Evolutionary conservation across 148 eudicot species (phyloP).

Genomic region (Euryodendron excelsum): DNA sequence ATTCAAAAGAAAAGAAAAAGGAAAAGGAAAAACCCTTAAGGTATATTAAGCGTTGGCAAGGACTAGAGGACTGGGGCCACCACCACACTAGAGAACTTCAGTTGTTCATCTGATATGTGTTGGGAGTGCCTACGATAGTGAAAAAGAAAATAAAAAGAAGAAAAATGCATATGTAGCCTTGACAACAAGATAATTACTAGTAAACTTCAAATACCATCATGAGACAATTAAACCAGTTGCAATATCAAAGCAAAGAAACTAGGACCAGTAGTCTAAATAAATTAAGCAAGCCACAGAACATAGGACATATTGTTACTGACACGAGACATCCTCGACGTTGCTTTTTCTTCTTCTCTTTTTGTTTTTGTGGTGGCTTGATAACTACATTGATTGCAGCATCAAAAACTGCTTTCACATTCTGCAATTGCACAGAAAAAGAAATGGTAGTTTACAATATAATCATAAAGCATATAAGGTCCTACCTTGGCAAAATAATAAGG

Average conservation of each 20-base stretch:
- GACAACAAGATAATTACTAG: background rate
- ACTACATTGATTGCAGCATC: slow-evolving; percentile 96
- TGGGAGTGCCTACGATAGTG: background rate
- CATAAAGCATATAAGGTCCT: background rate
- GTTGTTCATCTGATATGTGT: background rate
- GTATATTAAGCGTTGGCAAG: no score
- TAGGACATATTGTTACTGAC: slow-evolving; percentile 40
- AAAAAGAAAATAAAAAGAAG: background rate
- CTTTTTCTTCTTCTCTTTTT: slow-evolving; percentile 85
- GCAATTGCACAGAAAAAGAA: slow-evolving; percentile 13
- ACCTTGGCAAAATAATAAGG: background rate
- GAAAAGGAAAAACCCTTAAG: no score
- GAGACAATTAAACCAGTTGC: background rate
- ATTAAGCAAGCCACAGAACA: slow-evolving; percentile 1
- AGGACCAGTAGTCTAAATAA: background rate
- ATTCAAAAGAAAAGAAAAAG: background rate
- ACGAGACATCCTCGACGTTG: slow-evolving; percentile 56
- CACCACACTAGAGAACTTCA: background rate
- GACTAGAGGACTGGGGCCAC: background rate
- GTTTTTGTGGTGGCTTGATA: slow-evolving; percentile 89
- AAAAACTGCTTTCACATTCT: slow-evolving; percentile 98
- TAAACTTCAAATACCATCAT: background rate
- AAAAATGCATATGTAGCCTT: background rate
- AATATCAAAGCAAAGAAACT: slow-evolving; percentile 8
- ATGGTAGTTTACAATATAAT: background rate